A percentile compares a stretch with the other conserved stretches of the same genome.
phyloP scores from a whole-genome alignment of 2,329 filamentous ascomycete genomes.

The Talaromyces sp. region DNA sequence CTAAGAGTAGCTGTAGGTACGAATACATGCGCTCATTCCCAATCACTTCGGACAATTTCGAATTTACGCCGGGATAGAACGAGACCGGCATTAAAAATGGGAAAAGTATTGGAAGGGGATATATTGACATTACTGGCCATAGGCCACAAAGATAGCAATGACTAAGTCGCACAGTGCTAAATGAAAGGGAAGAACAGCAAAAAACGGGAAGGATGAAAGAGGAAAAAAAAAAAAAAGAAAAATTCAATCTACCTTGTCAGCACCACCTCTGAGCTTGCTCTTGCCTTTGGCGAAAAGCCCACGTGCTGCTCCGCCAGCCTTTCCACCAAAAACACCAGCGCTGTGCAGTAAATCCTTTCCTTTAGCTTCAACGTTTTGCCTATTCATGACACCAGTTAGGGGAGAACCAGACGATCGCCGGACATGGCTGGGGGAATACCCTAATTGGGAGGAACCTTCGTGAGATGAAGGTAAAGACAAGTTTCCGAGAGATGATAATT shows the following conservation, averaged over 20 bases:
- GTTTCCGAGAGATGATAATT: slow-evolving; percentile 31
- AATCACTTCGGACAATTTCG: slow-evolving; percentile 1
- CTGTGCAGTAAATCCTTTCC: slow-evolving; percentile 85
- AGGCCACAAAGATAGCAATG: not conserved
- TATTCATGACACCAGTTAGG: slow-evolving; percentile 42
- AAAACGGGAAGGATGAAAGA: not conserved
- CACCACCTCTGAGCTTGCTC: slow-evolving; percentile 65
- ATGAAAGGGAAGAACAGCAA: not conserved
- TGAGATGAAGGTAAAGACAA: slow-evolving; percentile 23
- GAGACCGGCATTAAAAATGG: slow-evolving; percentile 3
- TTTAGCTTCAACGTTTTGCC: slow-evolving; percentile 69
- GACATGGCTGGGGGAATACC: slow-evolving; percentile 26
- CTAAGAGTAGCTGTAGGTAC: slow-evolving; percentile 13
- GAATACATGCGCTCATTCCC: slow-evolving; percentile 9
- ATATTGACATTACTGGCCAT: slow-evolving; percentile 2
- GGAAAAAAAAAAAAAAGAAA: not conserved
- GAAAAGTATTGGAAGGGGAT: slow-evolving; percentile 1
- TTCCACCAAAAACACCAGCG: slow-evolving; percentile 66
- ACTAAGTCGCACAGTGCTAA: not conserved
- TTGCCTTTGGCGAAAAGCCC: slow-evolving; percentile 87
- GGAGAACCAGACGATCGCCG: slow-evolving; percentile 33
- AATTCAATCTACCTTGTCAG: slow-evolving; percentile 82
- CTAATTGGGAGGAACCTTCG: slow-evolving; percentile 24
- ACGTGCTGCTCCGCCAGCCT: slow-evolving; percentile 69
- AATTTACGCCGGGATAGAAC: slow-evolving; percentile 7